Conservation (phyloP, 2,329 filamentous ascomycete genomes). For the Exophiala sp. region DNA sequence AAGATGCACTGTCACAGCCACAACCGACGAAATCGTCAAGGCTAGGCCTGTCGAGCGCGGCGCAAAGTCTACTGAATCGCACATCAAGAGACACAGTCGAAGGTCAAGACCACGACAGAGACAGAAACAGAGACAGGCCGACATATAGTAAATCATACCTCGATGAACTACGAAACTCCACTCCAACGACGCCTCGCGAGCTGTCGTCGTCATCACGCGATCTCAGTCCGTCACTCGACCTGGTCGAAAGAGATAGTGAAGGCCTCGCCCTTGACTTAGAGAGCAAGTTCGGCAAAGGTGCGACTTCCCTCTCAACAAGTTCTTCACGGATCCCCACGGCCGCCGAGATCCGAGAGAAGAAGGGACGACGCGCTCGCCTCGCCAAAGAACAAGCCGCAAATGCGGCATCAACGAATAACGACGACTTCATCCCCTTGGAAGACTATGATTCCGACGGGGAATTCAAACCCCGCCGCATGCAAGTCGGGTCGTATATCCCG, state of each 20-base stretch:
- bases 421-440: slow-evolving; percentile 41
- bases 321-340: slow-evolving; percentile 65
- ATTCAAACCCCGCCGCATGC: slow-evolving; percentile 32
- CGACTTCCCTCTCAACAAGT: slow-evolving; percentile 30
- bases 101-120: slow-evolving; percentile 34
- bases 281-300: slow-evolving; percentile 44
- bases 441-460: slow-evolving; percentile 29
- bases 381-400: slow-evolving; percentile 55
- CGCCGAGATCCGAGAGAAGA: slow-evolving; percentile 83
- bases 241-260: neutral
- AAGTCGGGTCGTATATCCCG: slow-evolving; percentile 26
- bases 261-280: slow-evolving; percentile 39
- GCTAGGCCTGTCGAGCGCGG: slow-evolving; percentile 18
- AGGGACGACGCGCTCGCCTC: slow-evolving; percentile 75
- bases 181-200: slow-evolving; percentile 71
- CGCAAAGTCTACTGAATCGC: slow-evolving; percentile 6
- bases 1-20: neutral
- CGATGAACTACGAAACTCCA: slow-evolving; percentile 76
- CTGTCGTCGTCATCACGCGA: slow-evolving; percentile 34
- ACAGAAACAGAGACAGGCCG: slow-evolving; percentile 39
- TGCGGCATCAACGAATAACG: neutral
- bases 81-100: slow-evolving; percentile 4
- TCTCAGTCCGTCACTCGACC: slow-evolving; percentile 2
- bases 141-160: slow-evolving; percentile 83
- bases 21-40: slow-evolving; percentile 11